Conservation (phyloP, 2,329 filamentous ascomycete species). For the Cladophialophora psammophila region DNA sequence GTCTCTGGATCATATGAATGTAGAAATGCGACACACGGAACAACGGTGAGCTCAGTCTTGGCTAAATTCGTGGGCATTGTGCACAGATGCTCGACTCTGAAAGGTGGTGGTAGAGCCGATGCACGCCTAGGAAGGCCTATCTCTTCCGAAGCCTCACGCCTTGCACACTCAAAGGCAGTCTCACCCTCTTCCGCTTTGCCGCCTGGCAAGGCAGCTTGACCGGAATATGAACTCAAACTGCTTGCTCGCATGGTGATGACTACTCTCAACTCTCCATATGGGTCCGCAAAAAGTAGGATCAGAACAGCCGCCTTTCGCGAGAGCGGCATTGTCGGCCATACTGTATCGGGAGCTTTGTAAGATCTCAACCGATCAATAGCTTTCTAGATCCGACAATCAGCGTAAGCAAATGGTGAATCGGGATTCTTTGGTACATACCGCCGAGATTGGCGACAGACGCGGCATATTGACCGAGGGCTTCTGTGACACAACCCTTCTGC, state of each 20-base stretch:
- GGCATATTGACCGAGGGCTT: constrained; percentile 32
- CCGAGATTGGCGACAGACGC: constrained; percentile 33
- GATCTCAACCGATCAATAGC: constrained; percentile 64
- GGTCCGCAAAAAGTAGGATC: constrained; percentile 86
- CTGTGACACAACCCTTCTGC: constrained; percentile 26
- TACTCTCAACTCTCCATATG: constrained; percentile 75
- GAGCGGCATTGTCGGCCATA: constrained; percentile 64
- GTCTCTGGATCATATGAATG: constrained; percentile 64
- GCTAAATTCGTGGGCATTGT: constrained; percentile 79
- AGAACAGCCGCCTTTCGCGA: constrained; percentile 82
- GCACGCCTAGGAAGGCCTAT: constrained; percentile 76
- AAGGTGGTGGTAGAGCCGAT: constrained; percentile 75
- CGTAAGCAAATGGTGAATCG: not conserved
- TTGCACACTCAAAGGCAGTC: constrained; percentile 77
- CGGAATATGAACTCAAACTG: constrained; percentile 70
- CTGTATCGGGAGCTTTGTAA: constrained; percentile 64
- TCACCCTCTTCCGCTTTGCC: constrained; percentile 67
- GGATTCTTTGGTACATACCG: constrained; percentile 26
- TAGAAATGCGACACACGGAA: constrained; percentile 79
- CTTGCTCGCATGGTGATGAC: constrained; percentile 69
- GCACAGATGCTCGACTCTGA: constrained; percentile 86
- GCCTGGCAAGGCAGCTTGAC: constrained; percentile 85
- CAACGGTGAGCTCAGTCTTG: constrained; percentile 75
- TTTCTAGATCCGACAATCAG: constrained; percentile 44
- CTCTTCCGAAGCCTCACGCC: constrained; percentile 90